Base-by-base conservation (phyloP, 345 rosid genomes). In the Lepidium sativum region DNA sequence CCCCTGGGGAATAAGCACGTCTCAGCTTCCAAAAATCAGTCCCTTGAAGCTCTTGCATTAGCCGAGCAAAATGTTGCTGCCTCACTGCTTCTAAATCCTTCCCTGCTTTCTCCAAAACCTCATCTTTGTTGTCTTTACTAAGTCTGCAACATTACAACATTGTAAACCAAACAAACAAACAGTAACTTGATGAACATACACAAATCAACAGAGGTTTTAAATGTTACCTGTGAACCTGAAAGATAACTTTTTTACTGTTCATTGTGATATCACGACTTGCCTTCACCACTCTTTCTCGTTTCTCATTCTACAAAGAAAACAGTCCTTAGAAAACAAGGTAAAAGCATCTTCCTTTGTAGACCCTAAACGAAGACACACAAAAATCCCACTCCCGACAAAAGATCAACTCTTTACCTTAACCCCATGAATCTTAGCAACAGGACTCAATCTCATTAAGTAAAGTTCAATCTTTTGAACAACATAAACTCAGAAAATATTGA, bases 1-100 rank as follows among this genome's bases (percentile, higher is more conserved):
- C 99, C 89, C 97, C 99, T 1, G 97, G 97, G 64, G 96, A 87
- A 74, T 86, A 90, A 45, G 97, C 92, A 31, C 92, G 77, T 65
- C 99, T 73, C 17, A 90, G 83, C 83, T 85, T 94, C 97, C 96
- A 90, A 60, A 90, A 88, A 63, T 88, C 96, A 62, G 85, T 82
- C 52, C 99, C 99, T 69, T 72, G 88, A 68, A 90, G 74, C 64
- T 94, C 99, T 78, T 84, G 86, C 71, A 82, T 82, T 68, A 94
- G 77, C 63, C 80, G 81, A 6, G 87, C 71, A 17, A 94, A 55
- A 21, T 88, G 70, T 69, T 79, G 92, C 25, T 82, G 55, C 3
- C 69, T 82, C 38, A 94, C 92, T 16, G 82, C 75, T 56, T 76
- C 80, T 75, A 94, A 76, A 85, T 86, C 91, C 47, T 82, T 85